These are phyloP conservation scores for Datisca glomerata DNA, from an alignment of 306 rosid genomes.

Conservation along the genomic window DNA sequence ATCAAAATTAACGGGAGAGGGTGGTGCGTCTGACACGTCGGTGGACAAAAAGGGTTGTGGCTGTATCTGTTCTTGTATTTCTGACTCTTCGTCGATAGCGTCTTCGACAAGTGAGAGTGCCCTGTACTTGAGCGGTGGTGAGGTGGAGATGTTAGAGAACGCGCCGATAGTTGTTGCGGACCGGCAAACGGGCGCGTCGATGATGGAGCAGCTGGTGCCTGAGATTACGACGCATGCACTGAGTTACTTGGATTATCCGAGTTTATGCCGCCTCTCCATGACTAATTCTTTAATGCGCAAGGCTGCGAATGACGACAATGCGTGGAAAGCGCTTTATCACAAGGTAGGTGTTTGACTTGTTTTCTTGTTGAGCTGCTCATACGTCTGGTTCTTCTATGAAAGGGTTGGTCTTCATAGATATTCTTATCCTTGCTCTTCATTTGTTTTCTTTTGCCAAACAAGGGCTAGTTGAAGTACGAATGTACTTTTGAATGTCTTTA, in stretches of 20 bases:
- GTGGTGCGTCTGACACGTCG: constrained; percentile 1
- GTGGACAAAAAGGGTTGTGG: constrained; percentile 19
- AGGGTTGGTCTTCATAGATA: too few relatives aligned
- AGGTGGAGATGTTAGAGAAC: constrained; percentile 30
- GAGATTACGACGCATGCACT: constrained; percentile 96
- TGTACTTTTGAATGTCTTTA: too few relatives aligned
- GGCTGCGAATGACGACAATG: constrained; percentile 96
- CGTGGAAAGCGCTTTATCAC: constrained; percentile 96
- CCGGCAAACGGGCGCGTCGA: constrained; percentile 63
- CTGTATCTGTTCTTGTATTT: constrained; percentile 30
- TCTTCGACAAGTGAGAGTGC: constrained; percentile 7
- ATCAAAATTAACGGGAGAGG: constrained; percentile 10
- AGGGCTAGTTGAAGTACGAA: too few relatives aligned
- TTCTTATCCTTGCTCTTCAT: too few relatives aligned
- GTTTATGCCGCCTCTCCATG: constrained; percentile 92
- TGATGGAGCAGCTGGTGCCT: constrained; percentile 99
- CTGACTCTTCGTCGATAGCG: constrained; percentile 16
- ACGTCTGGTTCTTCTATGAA: too few relatives aligned
- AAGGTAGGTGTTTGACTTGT: too few relatives aligned
- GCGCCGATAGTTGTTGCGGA: constrained; percentile 27
- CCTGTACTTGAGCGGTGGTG: constrained; percentile 60
- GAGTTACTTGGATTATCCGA: constrained; percentile 93
- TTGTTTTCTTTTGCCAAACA: too few relatives aligned
- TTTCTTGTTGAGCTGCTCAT: too few relatives aligned
- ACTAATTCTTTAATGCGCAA: constrained; percentile 89